Percentiles rank a stretch among this genome's conserved stretches.
These are phyloP conservation scores for Solanum chacoense DNA, from an alignment of 305 asterid genomes.

Conservation along the genomic window DNA sequence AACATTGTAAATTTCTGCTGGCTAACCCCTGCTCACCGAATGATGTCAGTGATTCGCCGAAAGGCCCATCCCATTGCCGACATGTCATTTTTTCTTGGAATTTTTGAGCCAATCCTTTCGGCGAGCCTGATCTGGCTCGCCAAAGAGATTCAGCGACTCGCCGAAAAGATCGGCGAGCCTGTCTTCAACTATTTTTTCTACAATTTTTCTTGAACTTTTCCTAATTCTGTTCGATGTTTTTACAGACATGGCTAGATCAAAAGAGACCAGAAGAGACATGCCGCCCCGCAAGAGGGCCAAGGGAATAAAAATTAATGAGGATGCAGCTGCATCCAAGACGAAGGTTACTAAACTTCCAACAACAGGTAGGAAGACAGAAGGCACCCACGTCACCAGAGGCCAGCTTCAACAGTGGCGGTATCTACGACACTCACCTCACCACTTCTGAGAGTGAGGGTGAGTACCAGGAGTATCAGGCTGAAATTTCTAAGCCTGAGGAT, in stretches of 20 bases:
- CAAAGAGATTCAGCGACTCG: too few relatives aligned
- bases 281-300: background rate
- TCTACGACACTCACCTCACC: background rate
- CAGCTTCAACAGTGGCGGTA: background rate
- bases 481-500: too few relatives aligned
- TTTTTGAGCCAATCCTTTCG: too few relatives aligned
- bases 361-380: background rate
- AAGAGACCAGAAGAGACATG: background rate
- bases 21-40: too few relatives aligned
- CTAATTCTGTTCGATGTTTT: background rate
- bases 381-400: background rate
- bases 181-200: background rate
- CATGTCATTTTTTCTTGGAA: too few relatives aligned
- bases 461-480: background rate
- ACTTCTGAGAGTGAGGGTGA: background rate
- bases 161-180: background rate
- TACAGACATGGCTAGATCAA: too few relatives aligned
- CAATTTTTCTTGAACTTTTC: background rate
- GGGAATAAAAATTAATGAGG: background rate
- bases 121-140: too few relatives aligned
- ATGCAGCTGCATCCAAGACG: background rate
- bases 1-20: rapidly evolving
- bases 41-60: rapidly evolving
- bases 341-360: background rate
- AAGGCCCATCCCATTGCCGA: too few relatives aligned